phyloP scores from a whole-genome alignment of 495 filamentous ascomycete species.

The Penicillium macrosclerotiorum region DNA sequence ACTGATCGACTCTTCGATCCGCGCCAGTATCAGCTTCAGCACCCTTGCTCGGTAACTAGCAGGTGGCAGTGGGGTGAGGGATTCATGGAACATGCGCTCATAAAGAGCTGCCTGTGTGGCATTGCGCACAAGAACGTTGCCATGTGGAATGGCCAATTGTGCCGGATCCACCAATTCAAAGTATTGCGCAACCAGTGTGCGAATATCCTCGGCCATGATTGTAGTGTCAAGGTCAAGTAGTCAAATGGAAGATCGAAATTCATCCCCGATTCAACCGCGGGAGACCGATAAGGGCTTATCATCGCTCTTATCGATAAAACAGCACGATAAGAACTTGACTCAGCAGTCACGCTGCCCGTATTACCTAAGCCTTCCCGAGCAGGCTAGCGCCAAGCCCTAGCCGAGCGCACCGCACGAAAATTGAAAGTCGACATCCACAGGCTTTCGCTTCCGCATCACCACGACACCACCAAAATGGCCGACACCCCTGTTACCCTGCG shows the following conservation, averaged over 20 bases:
- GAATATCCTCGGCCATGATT: slow-evolving; percentile 19
- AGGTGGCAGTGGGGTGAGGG: slow-evolving; percentile 55
- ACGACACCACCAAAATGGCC: slow-evolving; percentile 70
- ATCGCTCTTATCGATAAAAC: slow-evolving; percentile 12
- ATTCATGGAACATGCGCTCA: slow-evolving; percentile 59
- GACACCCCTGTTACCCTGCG: slow-evolving; percentile 91
- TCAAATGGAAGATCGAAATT: background rate
- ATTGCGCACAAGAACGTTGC: slow-evolving; percentile 48
- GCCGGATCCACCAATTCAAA: slow-evolving; percentile 61
- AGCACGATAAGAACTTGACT: background rate
- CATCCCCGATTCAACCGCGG: background rate
- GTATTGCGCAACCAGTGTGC: slow-evolving; percentile 54
- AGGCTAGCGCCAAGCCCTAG: slow-evolving; percentile 37
- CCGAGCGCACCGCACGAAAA: slow-evolving; percentile 47
- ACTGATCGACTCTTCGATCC: slow-evolving; percentile 64
- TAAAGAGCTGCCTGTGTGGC: slow-evolving; percentile 62
- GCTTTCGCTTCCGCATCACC: slow-evolving; percentile 29
- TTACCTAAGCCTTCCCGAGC: slow-evolving; percentile 8
- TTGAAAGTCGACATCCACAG: slow-evolving; percentile 35
- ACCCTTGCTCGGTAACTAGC: slow-evolving; percentile 66
- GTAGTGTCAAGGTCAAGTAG: background rate
- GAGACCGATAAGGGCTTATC: background rate
- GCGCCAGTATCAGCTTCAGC: slow-evolving; percentile 64
- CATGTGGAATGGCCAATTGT: slow-evolving; percentile 54
- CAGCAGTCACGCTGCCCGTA: background rate